phyloP scores from a whole-genome alignment of 2,329 filamentous ascomycete genomes.

The Aspergillus amoenus region DNA sequence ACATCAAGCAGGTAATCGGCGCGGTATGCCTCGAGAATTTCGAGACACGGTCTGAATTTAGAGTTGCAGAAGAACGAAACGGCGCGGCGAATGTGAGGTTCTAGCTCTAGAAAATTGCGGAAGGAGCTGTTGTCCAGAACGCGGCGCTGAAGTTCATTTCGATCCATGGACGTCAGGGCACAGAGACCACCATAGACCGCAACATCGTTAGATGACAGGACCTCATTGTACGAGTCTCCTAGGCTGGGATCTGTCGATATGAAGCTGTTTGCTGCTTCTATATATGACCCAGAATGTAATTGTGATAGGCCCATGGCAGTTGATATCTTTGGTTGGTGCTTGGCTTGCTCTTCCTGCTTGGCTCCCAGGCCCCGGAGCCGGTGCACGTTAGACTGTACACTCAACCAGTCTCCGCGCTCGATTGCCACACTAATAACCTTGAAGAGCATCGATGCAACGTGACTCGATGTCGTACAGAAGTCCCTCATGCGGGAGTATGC shows the following conservation, averaged over 20 bases:
- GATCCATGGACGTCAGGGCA: conserved; percentile 84
- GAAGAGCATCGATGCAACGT: conserved; percentile 78
- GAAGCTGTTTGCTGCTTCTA: conserved; percentile 71
- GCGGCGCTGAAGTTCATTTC: conserved; percentile 68
- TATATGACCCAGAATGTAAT: conserved; percentile 57
- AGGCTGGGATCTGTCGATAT: conserved; percentile 61
- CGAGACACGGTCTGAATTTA: conserved; percentile 81
- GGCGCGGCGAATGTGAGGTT: conserved; percentile 90
- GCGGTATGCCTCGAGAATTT: conserved; percentile 76
- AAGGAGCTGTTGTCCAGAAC: conserved; percentile 82
- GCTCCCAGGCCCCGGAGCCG: conserved; percentile 54
- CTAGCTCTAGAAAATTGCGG: conserved; percentile 83
- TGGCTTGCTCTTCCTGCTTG: conserved; percentile 59
- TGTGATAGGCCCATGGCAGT: conserved; percentile 62
- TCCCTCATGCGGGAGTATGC: conserved; percentile 85
- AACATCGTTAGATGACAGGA: conserved; percentile 81
- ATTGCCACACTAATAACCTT: conserved; percentile 75
- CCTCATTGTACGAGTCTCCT: conserved; percentile 62
- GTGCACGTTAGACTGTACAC: conserved; percentile 61
- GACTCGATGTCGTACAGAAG: conserved; percentile 78
- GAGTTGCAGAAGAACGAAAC: conserved; percentile 86
- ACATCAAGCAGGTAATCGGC: conserved; percentile 89
- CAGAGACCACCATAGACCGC: conserved; percentile 89
- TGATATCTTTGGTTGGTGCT: conserved; percentile 64
- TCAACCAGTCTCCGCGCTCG: conserved; percentile 74